These are phyloP conservation scores for Diplodia seriata DNA, from an alignment of 2,329 filamentous ascomycete species.

Conservation along the genomic window DNA sequence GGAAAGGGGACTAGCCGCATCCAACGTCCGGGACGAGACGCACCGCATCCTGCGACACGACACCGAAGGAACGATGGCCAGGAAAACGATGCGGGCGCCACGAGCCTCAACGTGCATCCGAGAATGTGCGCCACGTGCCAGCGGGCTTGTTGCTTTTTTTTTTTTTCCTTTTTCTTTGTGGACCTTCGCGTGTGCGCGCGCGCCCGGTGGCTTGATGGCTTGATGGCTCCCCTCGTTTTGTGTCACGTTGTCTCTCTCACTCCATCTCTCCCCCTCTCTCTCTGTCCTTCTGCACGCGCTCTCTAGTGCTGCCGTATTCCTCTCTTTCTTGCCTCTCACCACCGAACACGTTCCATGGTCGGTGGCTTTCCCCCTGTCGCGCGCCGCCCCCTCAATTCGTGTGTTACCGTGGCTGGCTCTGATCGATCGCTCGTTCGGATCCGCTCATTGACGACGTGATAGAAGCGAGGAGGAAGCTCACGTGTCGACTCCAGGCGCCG, in stretches of 20 bases:
- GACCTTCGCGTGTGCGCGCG: neutral
- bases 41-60: neutral
- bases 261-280: neutral
- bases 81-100: neutral
- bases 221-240: neutral
- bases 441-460: neutral
- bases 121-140: neutral
- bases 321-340: neutral
- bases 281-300: neutral
- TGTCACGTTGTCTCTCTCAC: neutral
- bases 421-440: neutral
- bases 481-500: neutral
- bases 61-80: neutral
- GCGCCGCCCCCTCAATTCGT: neutral
- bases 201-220: neutral
- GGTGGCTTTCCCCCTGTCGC: neutral
- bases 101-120: neutral
- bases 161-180: neutral
- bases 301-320: neutral
- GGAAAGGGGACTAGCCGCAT: neutral
- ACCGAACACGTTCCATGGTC: neutral
- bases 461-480: neutral
- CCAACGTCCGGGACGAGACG: neutral
- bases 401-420: too few relatives aligned
- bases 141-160: neutral